A percentile compares a stretch with the other conserved stretches of the same genome.
Evolutionary conservation across 202 grass and related monocot genomes (phyloP).

Genomic region (Musa balbisiana): DNA sequence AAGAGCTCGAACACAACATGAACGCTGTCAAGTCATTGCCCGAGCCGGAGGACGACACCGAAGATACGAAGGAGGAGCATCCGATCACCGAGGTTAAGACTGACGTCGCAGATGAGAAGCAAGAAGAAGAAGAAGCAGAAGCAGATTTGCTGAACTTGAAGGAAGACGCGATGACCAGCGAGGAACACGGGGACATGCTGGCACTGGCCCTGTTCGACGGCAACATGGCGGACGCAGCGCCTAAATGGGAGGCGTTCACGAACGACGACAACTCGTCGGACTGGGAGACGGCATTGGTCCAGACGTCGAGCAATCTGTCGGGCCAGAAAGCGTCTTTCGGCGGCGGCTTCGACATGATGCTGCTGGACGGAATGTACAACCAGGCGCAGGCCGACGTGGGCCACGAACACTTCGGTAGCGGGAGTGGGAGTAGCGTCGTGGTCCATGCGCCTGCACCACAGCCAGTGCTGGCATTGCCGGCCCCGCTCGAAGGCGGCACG

Average conservation of each 20-base stretch:
- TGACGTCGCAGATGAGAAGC: not conserved
- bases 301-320: conserved; percentile 49
- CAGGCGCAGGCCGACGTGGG: conserved; percentile 23
- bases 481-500: conserved; percentile 12
- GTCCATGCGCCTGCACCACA: conserved; percentile 13
- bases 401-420: not conserved
- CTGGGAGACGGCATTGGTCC: conserved; percentile 71
- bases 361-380: conserved; percentile 75
- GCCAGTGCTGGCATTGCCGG: conserved; percentile 49
- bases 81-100: not conserved
- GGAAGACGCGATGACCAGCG: conserved; percentile 36
- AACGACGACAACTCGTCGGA: conserved; percentile 28
- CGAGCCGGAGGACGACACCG: conserved; percentile 20
- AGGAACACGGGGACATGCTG: conserved; percentile 51
- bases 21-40: conserved; percentile 47
- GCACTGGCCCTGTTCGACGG: conserved; percentile 59
- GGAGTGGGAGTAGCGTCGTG: conserved; percentile 63
- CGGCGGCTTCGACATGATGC: conserved; percentile 52
- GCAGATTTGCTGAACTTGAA: conserved; percentile 68
- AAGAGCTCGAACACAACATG: conserved; percentile 18
- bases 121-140: conserved; percentile 30
- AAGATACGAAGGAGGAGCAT: not conserved
- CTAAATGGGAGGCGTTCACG: conserved; percentile 45
- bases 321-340: conserved; percentile 47
- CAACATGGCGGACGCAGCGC: conserved; percentile 1